Conservation (phyloP, 2,329 filamentous ascomycete species). For the Diaporthe nobilis region DNA sequence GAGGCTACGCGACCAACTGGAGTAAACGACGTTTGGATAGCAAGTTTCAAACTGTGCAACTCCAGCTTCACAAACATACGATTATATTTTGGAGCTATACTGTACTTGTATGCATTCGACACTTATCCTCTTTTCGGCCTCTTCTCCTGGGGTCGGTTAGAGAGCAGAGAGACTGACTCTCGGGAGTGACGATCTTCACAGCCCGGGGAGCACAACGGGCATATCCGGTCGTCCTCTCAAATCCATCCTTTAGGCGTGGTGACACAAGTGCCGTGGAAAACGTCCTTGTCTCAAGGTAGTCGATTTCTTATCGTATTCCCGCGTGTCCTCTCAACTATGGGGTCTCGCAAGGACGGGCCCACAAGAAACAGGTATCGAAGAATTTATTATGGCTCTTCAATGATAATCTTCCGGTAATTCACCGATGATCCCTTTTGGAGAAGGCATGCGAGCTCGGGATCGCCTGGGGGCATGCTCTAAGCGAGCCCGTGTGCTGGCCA, state of each 20-base stretch:
- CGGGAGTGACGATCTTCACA: conserved; percentile 1
- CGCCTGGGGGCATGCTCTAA: background rate
- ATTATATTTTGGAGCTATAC: background rate
- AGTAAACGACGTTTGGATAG: background rate
- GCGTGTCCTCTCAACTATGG: background rate
- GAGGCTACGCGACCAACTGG: background rate
- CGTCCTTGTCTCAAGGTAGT: background rate
- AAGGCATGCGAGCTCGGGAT: background rate
- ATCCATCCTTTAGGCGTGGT: background rate
- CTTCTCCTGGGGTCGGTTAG: conserved; percentile 6
- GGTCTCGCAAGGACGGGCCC: background rate
- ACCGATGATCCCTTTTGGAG: background rate
- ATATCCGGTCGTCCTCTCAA: conserved; percentile 4
- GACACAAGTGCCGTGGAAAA: background rate
- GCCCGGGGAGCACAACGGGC: background rate
- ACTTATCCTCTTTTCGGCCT: background rate
- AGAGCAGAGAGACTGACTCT: conserved; percentile 8
- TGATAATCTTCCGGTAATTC: conserved; percentile 29
- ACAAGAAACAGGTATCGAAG: background rate
- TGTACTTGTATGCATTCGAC: conserved; percentile 4
- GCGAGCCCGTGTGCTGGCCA: background rate
- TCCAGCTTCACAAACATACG: background rate
- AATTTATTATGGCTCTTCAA: conserved; percentile 1
- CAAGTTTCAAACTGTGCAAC: background rate
- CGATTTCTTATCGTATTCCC: background rate